phyloP scores from a whole-genome alignment of 2,329 filamentous ascomycete species.

The Fusarium graminum region DNA sequence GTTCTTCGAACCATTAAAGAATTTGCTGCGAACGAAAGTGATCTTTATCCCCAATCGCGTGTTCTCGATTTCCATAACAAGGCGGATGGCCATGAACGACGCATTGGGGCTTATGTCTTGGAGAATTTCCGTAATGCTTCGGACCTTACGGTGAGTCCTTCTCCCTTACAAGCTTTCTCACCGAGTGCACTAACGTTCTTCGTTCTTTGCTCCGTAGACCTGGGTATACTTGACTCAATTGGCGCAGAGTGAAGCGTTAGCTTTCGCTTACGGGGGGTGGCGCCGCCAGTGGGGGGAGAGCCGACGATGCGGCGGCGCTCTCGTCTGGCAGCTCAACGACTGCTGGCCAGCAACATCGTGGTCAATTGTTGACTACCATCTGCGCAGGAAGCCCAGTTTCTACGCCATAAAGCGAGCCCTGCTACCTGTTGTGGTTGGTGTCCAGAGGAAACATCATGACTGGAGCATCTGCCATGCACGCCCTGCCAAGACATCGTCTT shows the following conservation, averaged over 20 bases:
- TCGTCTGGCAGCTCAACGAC: conserved; percentile 79
- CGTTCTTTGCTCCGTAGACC: conserved; percentile 58
- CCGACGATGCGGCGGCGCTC: conserved; percentile 69
- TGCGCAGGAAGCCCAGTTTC: conserved; percentile 1
- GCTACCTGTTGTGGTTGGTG: background rate
- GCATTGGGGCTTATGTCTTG: conserved; percentile 79
- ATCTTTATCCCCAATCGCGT: conserved; percentile 75
- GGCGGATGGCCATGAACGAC: conserved; percentile 79
- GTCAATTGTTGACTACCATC: conserved; percentile 1
- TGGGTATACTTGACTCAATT: conserved; percentile 79
- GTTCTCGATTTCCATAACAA: conserved; percentile 88
- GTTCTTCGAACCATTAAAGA: conserved; percentile 76
- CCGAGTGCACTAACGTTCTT: background rate
- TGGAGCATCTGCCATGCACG: conserved; percentile 10
- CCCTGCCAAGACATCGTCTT: background rate
- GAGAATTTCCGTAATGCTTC: conserved; percentile 75
- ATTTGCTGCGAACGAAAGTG: conserved; percentile 68
- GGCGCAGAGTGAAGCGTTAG: conserved; percentile 66
- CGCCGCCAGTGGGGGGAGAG: conserved; percentile 69
- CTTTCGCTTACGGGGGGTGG: conserved; percentile 67
- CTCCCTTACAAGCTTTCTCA: background rate
- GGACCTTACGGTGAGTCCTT: conserved; percentile 45
- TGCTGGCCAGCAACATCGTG: conserved; percentile 53
- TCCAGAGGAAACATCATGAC: conserved; percentile 2
- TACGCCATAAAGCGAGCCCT: background rate